Evolutionary conservation across 75 land plant genomes (phyloP), one percentile per base, ranked within the genome.

Genomic region (Picea sitchensis): DNA sequence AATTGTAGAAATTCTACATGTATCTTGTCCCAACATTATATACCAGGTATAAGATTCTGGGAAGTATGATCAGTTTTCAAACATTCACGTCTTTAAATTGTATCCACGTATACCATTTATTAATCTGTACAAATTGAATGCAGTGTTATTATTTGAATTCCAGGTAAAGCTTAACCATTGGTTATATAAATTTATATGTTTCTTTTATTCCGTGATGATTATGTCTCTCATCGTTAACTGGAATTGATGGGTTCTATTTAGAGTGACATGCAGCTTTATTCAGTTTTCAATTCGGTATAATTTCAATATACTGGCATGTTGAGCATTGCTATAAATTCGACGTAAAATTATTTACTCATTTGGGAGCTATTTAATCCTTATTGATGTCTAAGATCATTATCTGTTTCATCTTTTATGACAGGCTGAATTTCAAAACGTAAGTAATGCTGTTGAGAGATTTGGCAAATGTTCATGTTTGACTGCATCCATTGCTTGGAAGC

Each of bases 361-460:
- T 54, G 65, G 9, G 79, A 18, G 32, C 8, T 38, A 38, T 26
- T 56, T 51, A 38, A 76, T 79, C 18, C n/a, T 69, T 23, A 54
- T 51, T 79, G 41, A 76, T 51, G 5, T n/a, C 21, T 75, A 77
- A 79, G n/a, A 4, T 21, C 41, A 32, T 14, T 78, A 1, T 63
- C 56, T 56, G 17, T 44, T 59, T 65, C 56, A 69, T 31, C 38
- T 81, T 23, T 59, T 76, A 14, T 84, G 65, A 75, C 91, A 96
- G 99, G 97, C 99, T 59, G 99, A 94, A 79, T 87, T 97, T 81
- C 92, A 79, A 58, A 97, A 95, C 80, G 94, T 87, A 14, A 81
- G 83, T 67, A 86, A 91, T 80, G 81, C 89, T 5, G 79, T 88
- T 5, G 87, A 94, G 68, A 86, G 81, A 47, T 84, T 86, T 65